phyloP scores from a whole-genome alignment of 441 rosid genomes.

The Brassica hybrid region DNA sequence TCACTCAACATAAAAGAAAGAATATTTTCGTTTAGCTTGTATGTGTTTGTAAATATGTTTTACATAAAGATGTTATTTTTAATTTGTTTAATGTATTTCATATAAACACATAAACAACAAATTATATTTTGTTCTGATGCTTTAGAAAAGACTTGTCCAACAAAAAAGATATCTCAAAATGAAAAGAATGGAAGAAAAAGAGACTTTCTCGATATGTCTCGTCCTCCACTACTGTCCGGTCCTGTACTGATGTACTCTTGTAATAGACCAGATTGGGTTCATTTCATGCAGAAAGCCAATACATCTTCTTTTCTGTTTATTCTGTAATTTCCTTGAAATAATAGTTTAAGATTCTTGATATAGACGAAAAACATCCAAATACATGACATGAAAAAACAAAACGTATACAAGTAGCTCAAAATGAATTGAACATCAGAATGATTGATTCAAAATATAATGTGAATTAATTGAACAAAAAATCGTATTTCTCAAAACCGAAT shows the following conservation, averaged over 20 bases:
- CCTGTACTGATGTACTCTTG: slow-evolving; percentile 8
- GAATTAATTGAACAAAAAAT: not conserved
- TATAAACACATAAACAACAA: not conserved
- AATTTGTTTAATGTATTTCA: not conserved
- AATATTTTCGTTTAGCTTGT: not conserved
- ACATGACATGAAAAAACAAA: not conserved
- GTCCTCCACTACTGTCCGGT: slow-evolving; percentile 29
- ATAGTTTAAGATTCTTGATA: slow-evolving; percentile 5
- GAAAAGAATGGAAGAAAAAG: slow-evolving; percentile 6
- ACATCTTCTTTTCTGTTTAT: slow-evolving; percentile 2
- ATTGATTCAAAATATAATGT: not conserved
- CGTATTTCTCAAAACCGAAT: not conserved
- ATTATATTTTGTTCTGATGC: not conserved
- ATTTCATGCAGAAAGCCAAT: slow-evolving; percentile 4
- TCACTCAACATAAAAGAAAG: not conserved
- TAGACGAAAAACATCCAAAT: not conserved
- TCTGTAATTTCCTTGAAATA: not conserved
- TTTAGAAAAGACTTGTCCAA: not conserved
- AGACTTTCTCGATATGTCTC: slow-evolving; percentile 32
- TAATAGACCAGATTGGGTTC: slow-evolving; percentile 25
- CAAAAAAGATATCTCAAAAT: not conserved
- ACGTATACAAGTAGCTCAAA: not conserved
- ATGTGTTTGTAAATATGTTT: not conserved
- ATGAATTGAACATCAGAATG: not conserved
- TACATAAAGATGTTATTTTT: not conserved